phyloP scores from a whole-genome alignment of 192 early-diverging fungal species.

The Entomortierella lignicola region DNA sequence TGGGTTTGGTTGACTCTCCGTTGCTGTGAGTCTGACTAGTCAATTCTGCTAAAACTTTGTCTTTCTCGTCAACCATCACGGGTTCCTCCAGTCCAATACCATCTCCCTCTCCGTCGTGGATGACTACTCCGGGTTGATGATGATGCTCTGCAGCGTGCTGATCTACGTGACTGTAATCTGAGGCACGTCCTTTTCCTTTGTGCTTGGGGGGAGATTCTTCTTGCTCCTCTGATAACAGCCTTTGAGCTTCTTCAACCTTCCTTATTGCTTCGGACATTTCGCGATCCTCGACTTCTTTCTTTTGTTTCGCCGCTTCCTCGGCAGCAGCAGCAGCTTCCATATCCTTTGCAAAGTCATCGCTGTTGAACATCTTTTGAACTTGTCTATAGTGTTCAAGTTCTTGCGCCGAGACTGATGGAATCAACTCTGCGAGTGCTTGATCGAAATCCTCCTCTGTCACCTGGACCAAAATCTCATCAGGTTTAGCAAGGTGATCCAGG shows the following conservation, averaged over 20 bases:
- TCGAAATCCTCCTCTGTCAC: conserved; percentile 88
- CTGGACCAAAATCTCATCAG: conserved; percentile 80
- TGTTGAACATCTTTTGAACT: conserved; percentile 84
- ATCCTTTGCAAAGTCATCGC: conserved; percentile 52
- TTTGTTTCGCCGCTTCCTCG: conserved; percentile 21
- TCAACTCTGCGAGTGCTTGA: conserved; percentile 82
- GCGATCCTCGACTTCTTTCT: background rate
- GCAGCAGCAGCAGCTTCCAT: conserved; percentile 44
- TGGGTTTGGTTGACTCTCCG: conserved; percentile 7
- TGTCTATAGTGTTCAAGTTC: conserved; percentile 90
- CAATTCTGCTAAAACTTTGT: conserved; percentile 12
- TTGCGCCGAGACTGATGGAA: conserved; percentile 87
- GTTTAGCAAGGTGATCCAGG: conserved; percentile 82
- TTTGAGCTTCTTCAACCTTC: conserved; percentile 44
- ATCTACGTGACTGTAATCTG: conserved; percentile 27
- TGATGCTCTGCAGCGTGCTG: conserved; percentile 2
- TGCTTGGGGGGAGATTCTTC: conserved; percentile 6
- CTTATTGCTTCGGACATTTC: conserved; percentile 15
- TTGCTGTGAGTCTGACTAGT: background rate
- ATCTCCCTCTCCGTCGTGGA: background rate
- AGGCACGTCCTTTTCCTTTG: conserved; percentile 43
- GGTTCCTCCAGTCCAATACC: conserved; percentile 21
- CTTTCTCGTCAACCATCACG: conserved; percentile 18
- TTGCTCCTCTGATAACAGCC: conserved; percentile 1
- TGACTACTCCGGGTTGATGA: background rate